Evolutionary conservation across 1,284 basidiomycete species (phyloP), one percentile per base, ranked within the genome.

Genomic region (Apiotrichum mycotoxinovorans): DNA sequence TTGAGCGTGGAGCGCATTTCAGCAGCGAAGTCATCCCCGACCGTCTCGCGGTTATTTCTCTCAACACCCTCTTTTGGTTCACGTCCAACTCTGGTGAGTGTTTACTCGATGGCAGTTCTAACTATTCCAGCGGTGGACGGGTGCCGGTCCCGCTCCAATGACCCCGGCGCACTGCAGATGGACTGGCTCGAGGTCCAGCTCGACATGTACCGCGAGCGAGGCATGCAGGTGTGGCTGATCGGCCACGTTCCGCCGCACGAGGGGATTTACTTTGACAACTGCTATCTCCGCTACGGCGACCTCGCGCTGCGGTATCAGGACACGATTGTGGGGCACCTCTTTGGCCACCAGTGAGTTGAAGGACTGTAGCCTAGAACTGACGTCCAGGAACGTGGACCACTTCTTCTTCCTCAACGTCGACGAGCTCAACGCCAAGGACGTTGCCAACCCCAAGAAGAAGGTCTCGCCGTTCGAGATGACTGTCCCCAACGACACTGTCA

Each of bases 31-130:
- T 95, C 34, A 83, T 95, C 26, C 87, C 88, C 1, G 82, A 86
- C 66, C 72, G 83, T 52, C 70, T 95, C 20, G 89, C 89, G 10
- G 89, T 88, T 45, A 85, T 96, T 71, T 88, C 87, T 64, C 79
- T 96, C 58, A 96, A 95, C 76, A 94, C 92, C 1, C 83, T 96
- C 76, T 96, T 91, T 77, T 94, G 91, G 79, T 96, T 89, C 75
- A 87, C 91, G 70, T 86, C 87, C 34, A 96, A 96, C 78, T 89
- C 91, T 79, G 88, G 89, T 85, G 66, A 70, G 79, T 62, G 3
- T 18, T 18, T 18, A 2, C 22, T 37, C 17, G 1, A 20, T 22
- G 26, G 25, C 26, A 11, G 10, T 27, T 5, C 34, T 25, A 17
- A 40, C 22, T 15, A 46, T 22, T 18, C 9, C 57, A 66, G 72